phyloP scores from a whole-genome alignment of 768 basidiomycete species.

The Lactifluus volemus region DNA sequence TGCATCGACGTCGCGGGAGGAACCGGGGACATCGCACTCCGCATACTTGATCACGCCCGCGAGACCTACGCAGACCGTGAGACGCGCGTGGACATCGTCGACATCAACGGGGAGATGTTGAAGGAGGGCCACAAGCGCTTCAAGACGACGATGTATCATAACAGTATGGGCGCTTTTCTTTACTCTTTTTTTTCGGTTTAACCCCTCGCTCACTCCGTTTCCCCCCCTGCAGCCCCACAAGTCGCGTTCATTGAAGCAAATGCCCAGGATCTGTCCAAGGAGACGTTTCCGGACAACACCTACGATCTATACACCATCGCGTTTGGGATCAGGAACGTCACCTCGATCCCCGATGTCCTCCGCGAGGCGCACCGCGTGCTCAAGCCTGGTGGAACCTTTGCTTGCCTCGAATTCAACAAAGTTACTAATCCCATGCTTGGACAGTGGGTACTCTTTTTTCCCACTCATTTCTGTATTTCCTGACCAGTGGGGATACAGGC shows the following conservation, averaged over 20 bases:
- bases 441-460: constrained; percentile 48
- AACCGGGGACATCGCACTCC: constrained; percentile 93
- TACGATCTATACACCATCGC: constrained; percentile 98
- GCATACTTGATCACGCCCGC: constrained; percentile 84
- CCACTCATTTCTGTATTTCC: neutral
- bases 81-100: constrained; percentile 80
- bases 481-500: constrained; percentile 33
- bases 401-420: constrained; percentile 93
- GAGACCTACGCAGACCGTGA: constrained; percentile 88
- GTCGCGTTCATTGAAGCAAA: constrained; percentile 90
- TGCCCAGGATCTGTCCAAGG: constrained; percentile 66
- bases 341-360: constrained; percentile 80
- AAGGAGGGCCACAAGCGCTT: constrained; percentile 84
- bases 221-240: constrained; percentile 60
- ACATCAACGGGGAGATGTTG: constrained; percentile 95
- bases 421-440: constrained; percentile 82
- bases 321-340: constrained; percentile 97
- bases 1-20: constrained; percentile 97
- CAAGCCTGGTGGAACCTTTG: constrained; percentile 92
- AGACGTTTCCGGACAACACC: constrained; percentile 67
- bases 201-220: constrained; percentile 4
- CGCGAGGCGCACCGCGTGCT: constrained; percentile 88
- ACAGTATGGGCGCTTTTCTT: constrained; percentile 48
- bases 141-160: constrained; percentile 97
- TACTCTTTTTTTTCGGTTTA: neutral